phyloP scores from a whole-genome alignment of 371 early-diverging fungal genomes.

The Dinochytrium kinnereticum region DNA sequence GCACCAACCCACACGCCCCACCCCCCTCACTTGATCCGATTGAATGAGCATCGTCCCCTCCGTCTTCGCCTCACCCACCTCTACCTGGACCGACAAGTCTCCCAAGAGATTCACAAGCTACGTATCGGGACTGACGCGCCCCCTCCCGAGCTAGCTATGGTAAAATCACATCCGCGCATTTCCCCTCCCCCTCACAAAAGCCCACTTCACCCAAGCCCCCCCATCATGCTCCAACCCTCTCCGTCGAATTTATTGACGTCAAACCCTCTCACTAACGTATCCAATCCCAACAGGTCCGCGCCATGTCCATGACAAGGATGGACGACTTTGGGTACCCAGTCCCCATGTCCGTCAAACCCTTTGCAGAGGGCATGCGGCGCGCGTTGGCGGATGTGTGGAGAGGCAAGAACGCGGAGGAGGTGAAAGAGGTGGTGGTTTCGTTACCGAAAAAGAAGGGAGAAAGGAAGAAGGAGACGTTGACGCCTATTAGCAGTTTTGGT shows the following conservation, averaged over 20 bases:
- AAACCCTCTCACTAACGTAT: no score
- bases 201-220: no score
- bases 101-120: conserved; percentile 2
- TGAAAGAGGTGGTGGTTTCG: background rate
- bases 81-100: conserved; percentile 11
- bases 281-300: background rate
- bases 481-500: background rate
- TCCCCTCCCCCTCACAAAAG: no score
- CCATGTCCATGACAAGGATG: conserved; percentile 17
- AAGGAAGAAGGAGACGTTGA: no score
- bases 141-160: conserved; percentile 16
- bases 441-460: no score
- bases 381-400: conserved; percentile 13
- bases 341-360: background rate
- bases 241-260: no score
- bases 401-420: background rate
- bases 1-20: no score
- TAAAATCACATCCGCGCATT: background rate
- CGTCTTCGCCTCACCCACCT: conserved; percentile 6
- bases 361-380: background rate
- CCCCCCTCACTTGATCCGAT: background rate
- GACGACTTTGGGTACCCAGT: conserved; percentile 9
- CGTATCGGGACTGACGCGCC: conserved; percentile 9
- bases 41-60: background rate
- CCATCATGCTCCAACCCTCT: no score